These are phyloP conservation scores for Macroventuria anomochaeta DNA, from an alignment of 2,329 filamentous ascomycete genomes.

Conservation along the genomic window DNA sequence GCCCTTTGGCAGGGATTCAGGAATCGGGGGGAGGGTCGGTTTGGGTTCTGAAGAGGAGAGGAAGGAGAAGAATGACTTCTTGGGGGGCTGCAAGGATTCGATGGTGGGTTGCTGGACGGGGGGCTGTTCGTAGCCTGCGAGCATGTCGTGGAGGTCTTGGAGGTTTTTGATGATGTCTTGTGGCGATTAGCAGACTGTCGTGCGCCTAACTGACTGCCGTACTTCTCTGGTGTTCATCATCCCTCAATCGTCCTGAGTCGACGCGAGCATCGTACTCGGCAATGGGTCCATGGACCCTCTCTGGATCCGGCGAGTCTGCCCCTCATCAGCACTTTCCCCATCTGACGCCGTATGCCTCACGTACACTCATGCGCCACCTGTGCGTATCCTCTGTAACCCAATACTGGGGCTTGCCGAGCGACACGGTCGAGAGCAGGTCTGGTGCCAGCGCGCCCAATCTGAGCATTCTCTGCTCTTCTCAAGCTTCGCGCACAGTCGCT, in stretches of 20 bases:
- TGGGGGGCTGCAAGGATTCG: slow-evolving; percentile 67
- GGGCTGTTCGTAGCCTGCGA: slow-evolving; percentile 75
- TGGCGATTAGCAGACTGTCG: slow-evolving; percentile 8
- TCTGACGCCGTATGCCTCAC: neutral
- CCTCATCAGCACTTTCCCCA: slow-evolving; percentile 13
- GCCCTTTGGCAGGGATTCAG: slow-evolving; percentile 79
- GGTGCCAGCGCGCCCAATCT: slow-evolving; percentile 8
- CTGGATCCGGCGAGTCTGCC: slow-evolving; percentile 22
- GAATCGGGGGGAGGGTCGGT: slow-evolving; percentile 60
- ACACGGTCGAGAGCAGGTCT: slow-evolving; percentile 12
- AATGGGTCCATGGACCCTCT: slow-evolving; percentile 68
- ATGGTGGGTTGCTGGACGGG: slow-evolving; percentile 78
- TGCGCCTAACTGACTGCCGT: slow-evolving; percentile 32
- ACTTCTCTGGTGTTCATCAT: slow-evolving; percentile 93
- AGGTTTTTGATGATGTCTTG: slow-evolving; percentile 85
- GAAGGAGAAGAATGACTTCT: slow-evolving; percentile 65
- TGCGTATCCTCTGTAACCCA: slow-evolving; percentile 36
- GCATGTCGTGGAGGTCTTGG: slow-evolving; percentile 85
- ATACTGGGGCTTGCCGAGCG: slow-evolving; percentile 15
- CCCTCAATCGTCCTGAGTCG: slow-evolving; percentile 71
- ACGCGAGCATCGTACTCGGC: slow-evolving; percentile 89
- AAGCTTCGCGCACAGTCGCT: slow-evolving; percentile 32
- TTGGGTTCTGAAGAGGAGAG: slow-evolving; percentile 60
- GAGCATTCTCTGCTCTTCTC: slow-evolving; percentile 16
- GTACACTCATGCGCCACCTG: slow-evolving; percentile 36